Conservation (phyloP, 1,284 basidiomycete species). For the Cystobasidiaceae sp. region DNA sequence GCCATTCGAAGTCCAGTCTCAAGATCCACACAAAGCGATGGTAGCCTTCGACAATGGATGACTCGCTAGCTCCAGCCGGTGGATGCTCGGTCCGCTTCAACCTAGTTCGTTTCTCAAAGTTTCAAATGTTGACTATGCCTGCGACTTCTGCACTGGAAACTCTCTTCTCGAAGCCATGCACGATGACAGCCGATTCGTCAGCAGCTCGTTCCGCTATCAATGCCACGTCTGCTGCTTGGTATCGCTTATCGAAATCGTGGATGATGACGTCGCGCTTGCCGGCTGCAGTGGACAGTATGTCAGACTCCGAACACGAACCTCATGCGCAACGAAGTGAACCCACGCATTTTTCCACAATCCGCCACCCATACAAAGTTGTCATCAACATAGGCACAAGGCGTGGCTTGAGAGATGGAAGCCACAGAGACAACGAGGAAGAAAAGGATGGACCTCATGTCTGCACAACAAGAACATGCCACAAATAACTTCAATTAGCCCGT, state of each 20-base stretch:
- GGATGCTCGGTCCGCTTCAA: background rate
- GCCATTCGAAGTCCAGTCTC: background rate
- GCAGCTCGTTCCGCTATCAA: too few species aligned
- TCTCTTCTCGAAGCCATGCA: background rate
- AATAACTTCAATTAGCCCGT: too few species aligned
- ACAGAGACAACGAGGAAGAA: background rate
- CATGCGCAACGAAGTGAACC: too few species aligned
- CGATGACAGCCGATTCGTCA: too few species aligned
- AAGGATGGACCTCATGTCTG: background rate
- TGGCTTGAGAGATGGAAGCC: background rate
- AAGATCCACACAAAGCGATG: background rate
- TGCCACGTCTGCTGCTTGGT: too few species aligned
- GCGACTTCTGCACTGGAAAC: background rate
- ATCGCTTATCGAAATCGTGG: too few species aligned
- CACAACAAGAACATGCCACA: too few species aligned
- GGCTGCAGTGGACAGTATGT: background rate
- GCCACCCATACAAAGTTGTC: conserved; percentile 20
- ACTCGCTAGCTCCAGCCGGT: background rate
- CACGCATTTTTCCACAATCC: conserved; percentile 26
- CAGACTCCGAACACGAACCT: too few species aligned
- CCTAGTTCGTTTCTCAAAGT: background rate
- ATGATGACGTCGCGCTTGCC: conserved; percentile 5
- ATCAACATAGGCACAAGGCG: conserved; percentile 13
- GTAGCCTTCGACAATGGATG: conserved; percentile 1
- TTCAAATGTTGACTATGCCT: background rate